Evolutionary conservation across 345 rosid species (phyloP), one percentile per base, ranked within the genome.

Genomic region (Boechera stricta): DNA sequence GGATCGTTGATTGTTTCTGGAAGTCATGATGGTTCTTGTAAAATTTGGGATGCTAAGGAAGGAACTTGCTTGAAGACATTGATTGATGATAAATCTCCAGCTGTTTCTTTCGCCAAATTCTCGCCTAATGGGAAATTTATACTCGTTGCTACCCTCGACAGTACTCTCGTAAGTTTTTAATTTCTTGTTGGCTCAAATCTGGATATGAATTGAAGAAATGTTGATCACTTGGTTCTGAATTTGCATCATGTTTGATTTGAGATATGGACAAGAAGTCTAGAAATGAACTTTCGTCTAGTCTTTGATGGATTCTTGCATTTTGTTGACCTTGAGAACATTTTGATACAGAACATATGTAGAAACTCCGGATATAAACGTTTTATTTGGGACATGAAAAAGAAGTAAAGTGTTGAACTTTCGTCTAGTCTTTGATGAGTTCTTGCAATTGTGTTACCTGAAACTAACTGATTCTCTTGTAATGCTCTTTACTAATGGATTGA

Each of bases 1-100:
- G 99, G 99, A 6, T 92, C 98, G 0, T 85, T 95, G 79, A 95
- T 95, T 18, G 99, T 95, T 24, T 88, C 98, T 2, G 96, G 91
- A 2, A 92, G 97, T 53, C 91, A 85, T 41, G 99, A 95, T 29
- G 99, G 99, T 13, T 77, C 89, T 47, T 95, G 98, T 76, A 95
- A 91, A 80, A 92, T 95, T 11, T 95, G 98, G 98, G 99, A 91
- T 74, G 92, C 94, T 2, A 80, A 82, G 3, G 84, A 87, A 44
- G 99, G 98, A 1, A 57, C 89, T 2, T 86, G 92, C 75, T 81
- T 95, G 84, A 92, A 91, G 87, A 87, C 93, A 12, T 79, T 95
- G 36, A 85, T 95, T 41, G 94, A 88, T 55, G 97, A 92, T 53
- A 87, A 86, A 55, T 80, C 67, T 58, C 91, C 93, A 0, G 87